These are phyloP conservation scores for Hanseniaspora valbyensis DNA, from an alignment of 805 yeast genomes.

Conservation along the genomic window DNA sequence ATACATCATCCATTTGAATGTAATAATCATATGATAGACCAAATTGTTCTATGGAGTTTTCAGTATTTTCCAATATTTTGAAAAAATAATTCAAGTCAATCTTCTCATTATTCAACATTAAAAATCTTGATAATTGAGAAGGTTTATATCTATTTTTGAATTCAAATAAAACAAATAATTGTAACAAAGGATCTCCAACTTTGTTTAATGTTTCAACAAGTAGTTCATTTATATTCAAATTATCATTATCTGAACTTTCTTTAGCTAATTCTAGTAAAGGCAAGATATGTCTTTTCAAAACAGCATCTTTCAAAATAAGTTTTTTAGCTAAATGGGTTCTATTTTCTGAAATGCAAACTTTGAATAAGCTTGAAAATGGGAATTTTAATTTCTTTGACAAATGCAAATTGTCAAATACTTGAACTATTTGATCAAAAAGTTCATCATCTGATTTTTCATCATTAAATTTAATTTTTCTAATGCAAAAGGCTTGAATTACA, in stretches of 20 bases:
- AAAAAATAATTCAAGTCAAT: conserved; percentile 21
- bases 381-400: conserved; percentile 31
- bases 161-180: conserved; percentile 41
- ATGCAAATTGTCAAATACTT: conserved; percentile 26
- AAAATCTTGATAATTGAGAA: conserved; percentile 59
- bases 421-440: conserved; percentile 40
- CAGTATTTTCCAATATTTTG: conserved; percentile 19
- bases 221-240: conserved; percentile 48
- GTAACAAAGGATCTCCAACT: conserved; percentile 12
- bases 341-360: conserved; percentile 71
- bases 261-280: conserved; percentile 63
- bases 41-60: conserved; percentile 29
- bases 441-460: conserved; percentile 46
- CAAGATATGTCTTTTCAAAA: conserved; percentile 48
- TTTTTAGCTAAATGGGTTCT: conserved; percentile 54
- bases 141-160: conserved; percentile 43
- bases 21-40: conserved; percentile 43
- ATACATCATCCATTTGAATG: conserved; percentile 51
- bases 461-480: conserved; percentile 50
- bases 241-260: conserved; percentile 54
- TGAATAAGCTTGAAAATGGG: conserved; percentile 49
- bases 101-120: conserved; percentile 29
- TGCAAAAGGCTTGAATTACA: conserved; percentile 73
- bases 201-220: conserved; percentile 42
- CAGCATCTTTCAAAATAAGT: conserved; percentile 55